Evolutionary conservation across 1,139 yeast genomes (phyloP).

Genomic region (Yamadazyma membranifaciens): DNA sequence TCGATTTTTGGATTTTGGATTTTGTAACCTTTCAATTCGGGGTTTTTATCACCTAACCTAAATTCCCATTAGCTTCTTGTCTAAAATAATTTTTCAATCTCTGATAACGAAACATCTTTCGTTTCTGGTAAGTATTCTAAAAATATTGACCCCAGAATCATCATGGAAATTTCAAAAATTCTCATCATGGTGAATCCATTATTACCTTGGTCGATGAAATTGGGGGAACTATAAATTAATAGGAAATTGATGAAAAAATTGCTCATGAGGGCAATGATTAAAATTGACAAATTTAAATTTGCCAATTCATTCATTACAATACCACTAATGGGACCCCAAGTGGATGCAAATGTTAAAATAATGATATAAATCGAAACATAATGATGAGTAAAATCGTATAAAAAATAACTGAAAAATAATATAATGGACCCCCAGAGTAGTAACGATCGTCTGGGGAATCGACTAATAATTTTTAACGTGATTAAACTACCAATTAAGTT

Average conservation of each 20-base stretch:
- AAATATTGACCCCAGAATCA: conserved; percentile 17
- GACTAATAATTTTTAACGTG: conserved; percentile 7
- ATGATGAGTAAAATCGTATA: conserved; percentile 11
- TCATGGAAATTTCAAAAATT: conserved; percentile 8
- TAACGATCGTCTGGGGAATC: conserved; percentile 9
- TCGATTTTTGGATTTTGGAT: no score
- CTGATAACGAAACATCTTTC: conserved; percentile 5
- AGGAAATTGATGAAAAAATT: conserved; percentile 28
- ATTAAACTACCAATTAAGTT: conserved; percentile 14
- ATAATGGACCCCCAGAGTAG: conserved; percentile 9
- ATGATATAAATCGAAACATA: conserved; percentile 13
- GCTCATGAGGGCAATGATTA: conserved; percentile 22
- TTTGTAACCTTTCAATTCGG: no score
- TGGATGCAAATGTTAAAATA: conserved; percentile 25
- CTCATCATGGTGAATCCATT: background rate
- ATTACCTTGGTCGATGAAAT: background rate
- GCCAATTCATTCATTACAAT: conserved; percentile 24
- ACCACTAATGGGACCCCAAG: conserved; percentile 37
- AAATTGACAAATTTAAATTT: conserved; percentile 20
- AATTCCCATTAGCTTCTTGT: no score
- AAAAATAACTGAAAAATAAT: conserved; percentile 5
- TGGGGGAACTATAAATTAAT: conserved; percentile 17
- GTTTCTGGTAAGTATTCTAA: conserved; percentile 16
- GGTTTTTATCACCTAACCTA: no score
- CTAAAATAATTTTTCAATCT: conserved; percentile 3